Percentiles rank a stretch among this genome's conserved stretches.
These are phyloP conservation scores for Ogataea thermomethanolica DNA, from an alignment of 805 yeast genomes.

Conservation along the genomic window DNA sequence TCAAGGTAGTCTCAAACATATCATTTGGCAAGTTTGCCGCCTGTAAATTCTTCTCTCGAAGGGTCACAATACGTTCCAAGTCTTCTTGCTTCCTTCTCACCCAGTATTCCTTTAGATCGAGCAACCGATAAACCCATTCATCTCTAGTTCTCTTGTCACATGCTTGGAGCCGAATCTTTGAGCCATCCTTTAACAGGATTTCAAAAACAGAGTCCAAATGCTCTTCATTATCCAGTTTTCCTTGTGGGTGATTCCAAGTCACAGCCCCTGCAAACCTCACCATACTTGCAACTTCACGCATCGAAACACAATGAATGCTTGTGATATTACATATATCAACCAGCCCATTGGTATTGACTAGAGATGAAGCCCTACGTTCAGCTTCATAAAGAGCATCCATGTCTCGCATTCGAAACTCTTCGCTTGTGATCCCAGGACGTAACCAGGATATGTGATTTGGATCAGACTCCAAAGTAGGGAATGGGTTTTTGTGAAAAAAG, in stretches of 20 bases:
- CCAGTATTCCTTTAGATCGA: constrained; percentile 57
- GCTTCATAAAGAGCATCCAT: constrained; percentile 58
- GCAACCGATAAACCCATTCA: constrained; percentile 63
- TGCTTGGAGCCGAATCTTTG: constrained; percentile 52
- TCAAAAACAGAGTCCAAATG: constrained; percentile 50
- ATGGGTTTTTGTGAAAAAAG: constrained; percentile 52
- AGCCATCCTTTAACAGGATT: constrained; percentile 45
- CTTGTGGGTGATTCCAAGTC: constrained; percentile 28
- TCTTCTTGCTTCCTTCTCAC: constrained; percentile 40
- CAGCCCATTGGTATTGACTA: constrained; percentile 56
- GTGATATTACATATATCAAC: constrained; percentile 55
- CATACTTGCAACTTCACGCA: constrained; percentile 21
- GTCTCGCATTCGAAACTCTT: constrained; percentile 50
- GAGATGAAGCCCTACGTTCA: constrained; percentile 54
- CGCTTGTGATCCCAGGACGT: constrained; percentile 31
- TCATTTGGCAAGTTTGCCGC: constrained; percentile 48
- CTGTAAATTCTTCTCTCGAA: constrained; percentile 44
- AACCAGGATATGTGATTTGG: constrained; percentile 64
- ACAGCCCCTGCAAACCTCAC: constrained; percentile 31
- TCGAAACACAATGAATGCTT: constrained; percentile 35
- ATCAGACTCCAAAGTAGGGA: constrained; percentile 43
- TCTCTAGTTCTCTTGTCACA: constrained; percentile 46
- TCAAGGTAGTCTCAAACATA: constrained; percentile 51
- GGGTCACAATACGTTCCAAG: constrained; percentile 31
- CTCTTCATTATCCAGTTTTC: constrained; percentile 19